phyloP scores from a whole-genome alignment of 768 basidiomycete genomes.

The Lentinula raphanica region DNA sequence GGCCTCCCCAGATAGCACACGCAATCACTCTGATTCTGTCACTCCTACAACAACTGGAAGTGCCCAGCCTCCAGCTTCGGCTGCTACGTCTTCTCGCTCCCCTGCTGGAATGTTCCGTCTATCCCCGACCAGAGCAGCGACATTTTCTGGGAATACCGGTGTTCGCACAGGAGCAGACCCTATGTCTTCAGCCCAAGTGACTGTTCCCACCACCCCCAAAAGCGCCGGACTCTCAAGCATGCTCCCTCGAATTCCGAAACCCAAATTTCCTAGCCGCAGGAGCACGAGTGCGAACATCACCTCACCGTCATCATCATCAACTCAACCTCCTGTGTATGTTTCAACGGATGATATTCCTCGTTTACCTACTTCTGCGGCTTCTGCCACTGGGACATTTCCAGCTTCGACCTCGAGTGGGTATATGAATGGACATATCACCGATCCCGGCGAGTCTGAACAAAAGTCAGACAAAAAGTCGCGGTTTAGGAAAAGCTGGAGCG shows the following conservation, averaged over 20 bases:
- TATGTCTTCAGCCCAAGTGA: neutral
- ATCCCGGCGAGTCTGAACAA: constrained; percentile 14
- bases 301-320: neutral
- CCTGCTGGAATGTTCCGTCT: neutral
- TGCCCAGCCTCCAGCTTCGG: neutral
- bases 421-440: neutral
- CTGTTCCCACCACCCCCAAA: neutral
- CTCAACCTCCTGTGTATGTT: neutral
- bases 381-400: neutral
- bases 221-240: constrained; percentile 1
- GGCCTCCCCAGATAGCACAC: neutral
- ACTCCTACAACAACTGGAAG: neutral
- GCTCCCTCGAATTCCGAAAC: constrained; percentile 3
- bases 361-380: neutral
- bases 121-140: neutral
- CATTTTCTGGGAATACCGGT: neutral
- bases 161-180: neutral
- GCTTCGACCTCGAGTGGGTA: neutral
- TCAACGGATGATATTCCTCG: constrained; percentile 2
- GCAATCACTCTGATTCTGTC: neutral
- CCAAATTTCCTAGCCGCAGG: neutral
- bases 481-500: constrained; percentile 24
- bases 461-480: constrained; percentile 19
- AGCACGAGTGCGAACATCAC: neutral
- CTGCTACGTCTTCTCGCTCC: neutral